Base-by-base conservation (phyloP, 2,329 filamentous ascomycete species). In the Ploettnerulaceae sp. region DNA sequence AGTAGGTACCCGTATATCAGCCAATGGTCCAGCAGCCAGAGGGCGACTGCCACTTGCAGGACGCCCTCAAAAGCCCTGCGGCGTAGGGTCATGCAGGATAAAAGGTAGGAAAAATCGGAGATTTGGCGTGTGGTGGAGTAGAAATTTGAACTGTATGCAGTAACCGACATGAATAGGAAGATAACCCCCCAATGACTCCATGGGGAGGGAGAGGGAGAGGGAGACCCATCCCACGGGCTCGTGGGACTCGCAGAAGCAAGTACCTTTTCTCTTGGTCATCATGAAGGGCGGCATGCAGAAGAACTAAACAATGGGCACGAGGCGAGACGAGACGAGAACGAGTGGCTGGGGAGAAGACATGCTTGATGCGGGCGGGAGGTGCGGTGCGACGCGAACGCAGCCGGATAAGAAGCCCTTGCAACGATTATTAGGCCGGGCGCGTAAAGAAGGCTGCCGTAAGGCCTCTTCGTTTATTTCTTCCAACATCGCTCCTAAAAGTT, bases 401-500 rank as follows among this genome's bases (percentile, higher is more conserved):
- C 55, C 57, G 52, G 49, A 48, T 52, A 55, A 50, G 49, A 40
- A 42, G 49, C 42, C 49, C 51, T 39, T 52, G 54, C 45, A 39
- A 32, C 26, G 9, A 53, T n/a, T n/a, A 58, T 56, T 57, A 47
- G 54, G 55, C 61, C 61, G 61, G 61, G 61, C 61, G 61, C 61
- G 57, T 64, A 64, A 57, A 61, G 54, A 55, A 55, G 50, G 58
- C 57, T 52, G 52, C 53, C 54, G 58, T 63, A 63, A 56, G 61
- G 61, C 54, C 58, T 43, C 46, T 50, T 53, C 38, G 36, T 28
- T 39, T 28, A 40, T 28, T 7, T 48, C 43, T 50, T 39, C 54
- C 51, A 54, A 56, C 52, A 49, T 47, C 35, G 38, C 31, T 52
- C 41, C 34, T 53, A 37, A 54, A 51, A 44, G 40, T 51, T 44